Percentiles rank a stretch among this genome's conserved stretches.
Conservation (phyloP, 345 rosid genomes). For the Salix brachista region DNA sequence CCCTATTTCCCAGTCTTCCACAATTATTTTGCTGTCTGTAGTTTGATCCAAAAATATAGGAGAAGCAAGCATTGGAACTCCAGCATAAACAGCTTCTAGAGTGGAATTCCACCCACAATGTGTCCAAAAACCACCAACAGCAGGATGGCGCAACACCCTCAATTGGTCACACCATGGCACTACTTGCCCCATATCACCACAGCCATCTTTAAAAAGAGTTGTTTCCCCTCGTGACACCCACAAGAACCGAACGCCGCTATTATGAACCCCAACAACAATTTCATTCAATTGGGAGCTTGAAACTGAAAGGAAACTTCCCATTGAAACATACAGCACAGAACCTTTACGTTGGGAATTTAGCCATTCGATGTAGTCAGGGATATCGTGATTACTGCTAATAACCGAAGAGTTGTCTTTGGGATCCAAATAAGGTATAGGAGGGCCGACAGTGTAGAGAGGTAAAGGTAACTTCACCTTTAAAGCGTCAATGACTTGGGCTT, state of each 20-base stretch:
- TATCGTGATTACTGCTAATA: too few relatives aligned
- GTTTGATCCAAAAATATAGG: conserved; percentile 29
- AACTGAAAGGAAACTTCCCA: conserved; percentile 28
- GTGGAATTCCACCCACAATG: conserved; percentile 34
- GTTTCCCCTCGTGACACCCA: conserved; percentile 18
- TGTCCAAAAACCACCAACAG: conserved; percentile 29
- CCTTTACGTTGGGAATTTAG: conserved; percentile 16
- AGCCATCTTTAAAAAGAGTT: neutral
- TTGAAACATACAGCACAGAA: conserved; percentile 25
- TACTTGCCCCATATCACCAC: conserved; percentile 9
- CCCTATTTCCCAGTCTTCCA: conserved; percentile 26
- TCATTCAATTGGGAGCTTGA: conserved; percentile 20
- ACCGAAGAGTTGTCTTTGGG: neutral
- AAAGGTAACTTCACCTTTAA: conserved; percentile 10
- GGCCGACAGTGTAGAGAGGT: conserved; percentile 20
- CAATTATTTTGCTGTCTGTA: conserved; percentile 13
- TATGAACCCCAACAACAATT: conserved; percentile 10
- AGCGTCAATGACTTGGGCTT: conserved; percentile 19
- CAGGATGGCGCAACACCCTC: conserved; percentile 22
- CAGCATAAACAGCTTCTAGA: conserved; percentile 22
- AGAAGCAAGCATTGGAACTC: conserved; percentile 25
- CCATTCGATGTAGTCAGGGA: conserved; percentile 13
- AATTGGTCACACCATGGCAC: conserved; percentile 33
- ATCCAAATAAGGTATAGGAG: conserved; percentile 14
- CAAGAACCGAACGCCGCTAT: conserved; percentile 16